phyloP scores from a whole-genome alignment of 2,329 filamentous ascomycete genomes.

The Monilinia aucupariae region DNA sequence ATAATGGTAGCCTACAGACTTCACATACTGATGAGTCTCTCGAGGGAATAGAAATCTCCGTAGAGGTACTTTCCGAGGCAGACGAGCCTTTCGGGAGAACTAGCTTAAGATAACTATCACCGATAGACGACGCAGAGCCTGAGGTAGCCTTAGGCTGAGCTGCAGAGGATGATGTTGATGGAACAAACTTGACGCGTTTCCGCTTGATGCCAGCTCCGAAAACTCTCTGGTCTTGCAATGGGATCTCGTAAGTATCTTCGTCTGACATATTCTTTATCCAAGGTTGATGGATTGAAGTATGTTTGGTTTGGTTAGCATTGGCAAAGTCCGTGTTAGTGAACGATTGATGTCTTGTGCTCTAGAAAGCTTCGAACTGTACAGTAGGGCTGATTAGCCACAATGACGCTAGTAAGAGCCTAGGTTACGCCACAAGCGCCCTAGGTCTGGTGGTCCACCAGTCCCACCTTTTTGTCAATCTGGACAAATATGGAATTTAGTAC shows the following conservation, averaged over 20 bases:
- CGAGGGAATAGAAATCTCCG: background rate
- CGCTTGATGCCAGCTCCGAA: constrained; percentile 60
- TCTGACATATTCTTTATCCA: constrained; percentile 35
- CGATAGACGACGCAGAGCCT: constrained; percentile 29
- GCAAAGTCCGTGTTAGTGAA: background rate
- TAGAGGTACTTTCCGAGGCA: background rate
- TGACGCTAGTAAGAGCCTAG: background rate
- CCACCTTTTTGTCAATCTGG: constrained; percentile 3
- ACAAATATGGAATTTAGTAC: constrained; percentile 14
- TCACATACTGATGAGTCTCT: constrained; percentile 41
- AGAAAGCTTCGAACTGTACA: background rate
- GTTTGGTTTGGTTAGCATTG: background rate
- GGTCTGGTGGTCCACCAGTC: background rate
- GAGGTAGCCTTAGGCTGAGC: constrained; percentile 31
- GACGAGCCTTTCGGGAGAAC: constrained; percentile 43
- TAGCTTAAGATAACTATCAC: constrained; percentile 60
- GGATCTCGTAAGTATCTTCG: constrained; percentile 53
- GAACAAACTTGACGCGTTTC: constrained; percentile 55
- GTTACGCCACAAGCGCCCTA: constrained; percentile 15
- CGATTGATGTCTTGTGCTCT: background rate
- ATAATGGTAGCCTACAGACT: constrained; percentile 55
- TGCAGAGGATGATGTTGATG: constrained; percentile 31
- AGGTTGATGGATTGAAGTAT: background rate
- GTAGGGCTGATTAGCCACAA: constrained; percentile 5
- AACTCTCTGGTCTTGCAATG: constrained; percentile 52